Evolutionary conservation across 345 rosid species (phyloP).

Genomic region (Stellera chamaejasme): DNA sequence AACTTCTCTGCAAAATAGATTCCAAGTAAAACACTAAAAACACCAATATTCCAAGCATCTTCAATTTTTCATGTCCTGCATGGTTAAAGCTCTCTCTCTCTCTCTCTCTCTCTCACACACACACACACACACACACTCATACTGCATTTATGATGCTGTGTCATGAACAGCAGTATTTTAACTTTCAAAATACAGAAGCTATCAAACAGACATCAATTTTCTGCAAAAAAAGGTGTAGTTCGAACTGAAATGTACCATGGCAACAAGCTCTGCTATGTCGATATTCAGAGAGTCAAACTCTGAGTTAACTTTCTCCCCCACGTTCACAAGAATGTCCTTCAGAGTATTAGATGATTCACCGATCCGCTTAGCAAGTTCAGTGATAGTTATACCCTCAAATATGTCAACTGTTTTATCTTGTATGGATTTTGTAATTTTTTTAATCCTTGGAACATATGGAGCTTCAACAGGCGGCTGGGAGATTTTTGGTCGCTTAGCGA

Average conservation of each 20-base stretch:
- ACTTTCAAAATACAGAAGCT: too few relatives aligned
- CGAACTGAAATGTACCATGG: slow-evolving; percentile 47
- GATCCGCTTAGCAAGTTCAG: slow-evolving; percentile 70
- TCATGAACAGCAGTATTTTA: too few relatives aligned
- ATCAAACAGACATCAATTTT: too few relatives aligned
- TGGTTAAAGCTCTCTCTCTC: too few relatives aligned
- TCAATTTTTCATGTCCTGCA: too few relatives aligned
- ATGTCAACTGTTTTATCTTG: slow-evolving; percentile 63
- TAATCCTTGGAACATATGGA: slow-evolving; percentile 60
- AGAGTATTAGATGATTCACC: slow-evolving; percentile 44
- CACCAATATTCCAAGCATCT: too few relatives aligned
- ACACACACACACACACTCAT: neutral
- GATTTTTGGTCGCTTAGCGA: slow-evolving; percentile 37
- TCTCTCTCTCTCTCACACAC: too few relatives aligned
- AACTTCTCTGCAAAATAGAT: too few relatives aligned
- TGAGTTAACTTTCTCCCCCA: slow-evolving; percentile 68
- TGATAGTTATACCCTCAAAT: slow-evolving; percentile 77
- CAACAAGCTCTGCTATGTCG: slow-evolving; percentile 77
- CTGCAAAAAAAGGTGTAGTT: neutral
- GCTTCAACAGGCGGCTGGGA: slow-evolving; percentile 67
- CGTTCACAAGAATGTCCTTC: slow-evolving; percentile 63
- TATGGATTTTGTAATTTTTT: slow-evolving; percentile 31
- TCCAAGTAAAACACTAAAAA: too few relatives aligned
- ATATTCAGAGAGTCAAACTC: slow-evolving; percentile 76
- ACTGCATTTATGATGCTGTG: too few relatives aligned